A percentile compares a stretch with the other conserved stretches of the same genome.
phyloP scores from a whole-genome alignment of 768 basidiomycete species.

The Hemileccinum impolitum region DNA sequence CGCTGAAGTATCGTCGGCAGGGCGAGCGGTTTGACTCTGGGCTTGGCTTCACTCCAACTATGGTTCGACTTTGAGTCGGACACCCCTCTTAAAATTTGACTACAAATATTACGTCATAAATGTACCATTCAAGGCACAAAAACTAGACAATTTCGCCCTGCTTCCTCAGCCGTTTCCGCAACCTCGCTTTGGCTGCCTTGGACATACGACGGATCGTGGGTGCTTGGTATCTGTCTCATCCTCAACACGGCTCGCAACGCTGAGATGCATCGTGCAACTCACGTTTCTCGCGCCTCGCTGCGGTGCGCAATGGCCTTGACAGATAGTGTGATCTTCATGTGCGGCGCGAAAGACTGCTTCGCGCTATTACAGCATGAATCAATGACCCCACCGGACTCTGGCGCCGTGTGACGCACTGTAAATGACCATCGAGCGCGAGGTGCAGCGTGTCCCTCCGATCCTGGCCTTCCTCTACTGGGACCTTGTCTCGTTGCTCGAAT shows the following conservation, averaged over 20 bases:
- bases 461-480: conserved; percentile 34
- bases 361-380: conserved; percentile 35
- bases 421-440: conserved; percentile 53
- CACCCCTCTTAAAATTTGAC: conserved; percentile 12
- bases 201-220: conserved; percentile 52
- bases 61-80: conserved; percentile 2
- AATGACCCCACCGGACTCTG: not conserved
- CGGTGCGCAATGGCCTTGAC: conserved; percentile 40
- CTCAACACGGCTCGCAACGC: conserved; percentile 6
- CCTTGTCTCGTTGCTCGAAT: conserved; percentile 32
- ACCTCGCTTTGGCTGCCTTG: conserved; percentile 54
- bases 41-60: conserved; percentile 4
- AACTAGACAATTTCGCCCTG: conserved; percentile 17
- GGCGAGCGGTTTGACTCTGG: not conserved
- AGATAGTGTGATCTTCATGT: conserved; percentile 68
- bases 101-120: conserved; percentile 23
- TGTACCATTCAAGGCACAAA: conserved; percentile 13
- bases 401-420: conserved; percentile 45
- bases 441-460: conserved; percentile 24
- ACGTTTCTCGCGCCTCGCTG: conserved; percentile 35
- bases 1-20: conserved; percentile 3
- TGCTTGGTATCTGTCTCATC: conserved; percentile 50
- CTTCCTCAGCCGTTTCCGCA: conserved; percentile 43
- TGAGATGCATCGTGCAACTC: conserved; percentile 16
- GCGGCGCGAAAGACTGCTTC: conserved; percentile 56